phyloP scores from a whole-genome alignment of 768 basidiomycete genomes.

The Boletus fagicola region DNA sequence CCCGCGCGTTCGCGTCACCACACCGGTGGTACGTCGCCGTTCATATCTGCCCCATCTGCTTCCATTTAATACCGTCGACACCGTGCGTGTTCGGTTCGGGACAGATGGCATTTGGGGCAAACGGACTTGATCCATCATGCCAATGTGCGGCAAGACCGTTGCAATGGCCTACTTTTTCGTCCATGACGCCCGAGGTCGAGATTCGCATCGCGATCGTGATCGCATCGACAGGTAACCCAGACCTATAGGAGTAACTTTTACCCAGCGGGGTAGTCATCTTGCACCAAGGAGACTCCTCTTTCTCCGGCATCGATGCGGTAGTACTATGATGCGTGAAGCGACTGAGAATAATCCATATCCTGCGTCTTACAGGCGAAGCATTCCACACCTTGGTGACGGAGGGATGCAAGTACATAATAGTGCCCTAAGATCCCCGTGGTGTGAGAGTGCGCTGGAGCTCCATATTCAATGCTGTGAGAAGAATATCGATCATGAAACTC shows the following conservation, averaged over 20 bases:
- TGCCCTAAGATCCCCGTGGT: slow-evolving; percentile 24
- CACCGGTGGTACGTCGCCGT: slow-evolving; percentile 16
- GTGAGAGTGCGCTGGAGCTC: slow-evolving; percentile 19
- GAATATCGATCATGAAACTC: slow-evolving; percentile 5
- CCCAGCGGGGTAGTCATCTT: neutral
- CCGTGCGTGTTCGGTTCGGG: neutral
- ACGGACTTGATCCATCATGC: neutral
- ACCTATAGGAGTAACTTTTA: neutral
- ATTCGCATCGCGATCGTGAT: neutral
- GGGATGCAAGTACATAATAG: slow-evolving; percentile 13
- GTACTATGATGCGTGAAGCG: neutral
- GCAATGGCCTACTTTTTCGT: neutral
- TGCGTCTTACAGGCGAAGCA: neutral
- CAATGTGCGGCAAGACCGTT: neutral
- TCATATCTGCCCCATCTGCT: slow-evolving; percentile 2
- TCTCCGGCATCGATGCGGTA: no score
- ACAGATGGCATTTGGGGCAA: no score
- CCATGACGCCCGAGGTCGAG: neutral
- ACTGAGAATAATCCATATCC: neutral
- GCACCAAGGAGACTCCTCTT: neutral
- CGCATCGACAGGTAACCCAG: no score
- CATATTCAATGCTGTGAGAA: slow-evolving; percentile 10
- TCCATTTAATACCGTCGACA: slow-evolving; percentile 6
- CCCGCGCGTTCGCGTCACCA: slow-evolving; percentile 1
- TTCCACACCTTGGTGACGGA: neutral